These are phyloP conservation scores for Pseudotsuga menziesii DNA, from an alignment of 75 land plant species.

Conservation along the genomic window DNA sequence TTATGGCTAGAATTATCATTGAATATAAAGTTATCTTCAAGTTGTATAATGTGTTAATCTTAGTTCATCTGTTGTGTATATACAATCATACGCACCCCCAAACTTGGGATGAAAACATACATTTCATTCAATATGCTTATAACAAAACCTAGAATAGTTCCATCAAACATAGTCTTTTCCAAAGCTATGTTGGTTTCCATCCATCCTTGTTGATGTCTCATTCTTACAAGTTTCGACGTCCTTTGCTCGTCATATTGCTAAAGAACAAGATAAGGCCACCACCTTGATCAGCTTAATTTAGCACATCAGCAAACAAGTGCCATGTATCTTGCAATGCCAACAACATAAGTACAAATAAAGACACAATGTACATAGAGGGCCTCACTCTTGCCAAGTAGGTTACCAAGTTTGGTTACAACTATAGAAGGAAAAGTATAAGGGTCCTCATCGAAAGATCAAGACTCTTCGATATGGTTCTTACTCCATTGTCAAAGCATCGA, in stretches of 20 bases:
- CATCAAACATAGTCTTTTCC: not conserved
- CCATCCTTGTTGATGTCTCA: not conserved
- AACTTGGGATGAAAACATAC: not conserved
- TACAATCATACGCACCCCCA: not conserved
- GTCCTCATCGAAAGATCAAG: too few species aligned
- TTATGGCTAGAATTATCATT: too few species aligned
- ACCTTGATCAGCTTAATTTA: not conserved
- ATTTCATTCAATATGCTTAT: not conserved
- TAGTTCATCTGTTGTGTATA: not conserved
- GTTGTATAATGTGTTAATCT: not conserved
- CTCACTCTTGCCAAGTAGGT: too few species aligned
- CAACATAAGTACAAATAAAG: not conserved
- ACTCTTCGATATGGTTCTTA: too few species aligned
- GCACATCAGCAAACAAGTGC: not conserved
- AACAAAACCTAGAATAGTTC: not conserved
- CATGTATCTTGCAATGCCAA: not conserved
- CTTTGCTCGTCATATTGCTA: too few species aligned
- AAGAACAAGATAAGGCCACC: too few species aligned
- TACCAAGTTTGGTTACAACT: too few species aligned
- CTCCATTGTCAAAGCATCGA: too few species aligned
- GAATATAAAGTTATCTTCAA: too few species aligned
- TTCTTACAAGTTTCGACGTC: too few species aligned
- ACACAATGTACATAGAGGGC: too few species aligned
- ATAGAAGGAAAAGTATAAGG: too few species aligned
- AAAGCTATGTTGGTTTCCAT: not conserved